Evolutionary conservation across 2,329 filamentous ascomycete genomes (phyloP).

Genomic region (Paracorniculantispora psalliotae): DNA sequence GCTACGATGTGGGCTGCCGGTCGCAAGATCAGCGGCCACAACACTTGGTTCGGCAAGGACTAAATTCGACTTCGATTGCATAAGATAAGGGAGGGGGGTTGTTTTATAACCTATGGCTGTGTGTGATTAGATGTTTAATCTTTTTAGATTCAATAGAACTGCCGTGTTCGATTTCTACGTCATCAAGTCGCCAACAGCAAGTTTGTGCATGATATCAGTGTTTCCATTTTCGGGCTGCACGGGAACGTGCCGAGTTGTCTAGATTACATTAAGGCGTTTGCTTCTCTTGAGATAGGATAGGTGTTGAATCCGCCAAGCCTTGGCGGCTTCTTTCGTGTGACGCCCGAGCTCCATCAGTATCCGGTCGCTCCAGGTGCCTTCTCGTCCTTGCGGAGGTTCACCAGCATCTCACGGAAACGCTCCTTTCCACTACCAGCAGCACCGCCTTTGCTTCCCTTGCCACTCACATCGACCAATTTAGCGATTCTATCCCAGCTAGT

Average conservation of each 20-base stretch:
- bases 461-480: slow-evolving; percentile 94
- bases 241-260: slow-evolving; percentile 8
- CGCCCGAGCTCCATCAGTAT: slow-evolving; percentile 38
- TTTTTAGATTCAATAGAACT: not conserved
- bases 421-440: slow-evolving; percentile 90
- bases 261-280: slow-evolving; percentile 17
- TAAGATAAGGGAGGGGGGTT: not conserved
- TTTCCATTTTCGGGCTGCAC: not conserved
- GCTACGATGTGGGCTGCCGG: slow-evolving; percentile 65
- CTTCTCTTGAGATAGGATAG: not conserved
- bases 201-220: not conserved
- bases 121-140: slow-evolving; percentile 5
- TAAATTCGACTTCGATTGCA: slow-evolving; percentile 27
- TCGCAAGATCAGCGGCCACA: slow-evolving; percentile 71
- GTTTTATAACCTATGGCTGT: not conserved
- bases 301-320: not conserved
- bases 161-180: not conserved
- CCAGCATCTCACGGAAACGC: slow-evolving; percentile 85
- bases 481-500: slow-evolving; percentile 98
- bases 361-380: slow-evolving; percentile 67
- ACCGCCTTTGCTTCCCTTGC: slow-evolving; percentile 83
- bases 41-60: slow-evolving; percentile 66
- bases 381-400: slow-evolving; percentile 88
- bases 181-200: not conserved
- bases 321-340: not conserved